Base-by-base conservation (phyloP, 2,329 filamentous ascomycete species). In the Monascus ruber region DNA sequence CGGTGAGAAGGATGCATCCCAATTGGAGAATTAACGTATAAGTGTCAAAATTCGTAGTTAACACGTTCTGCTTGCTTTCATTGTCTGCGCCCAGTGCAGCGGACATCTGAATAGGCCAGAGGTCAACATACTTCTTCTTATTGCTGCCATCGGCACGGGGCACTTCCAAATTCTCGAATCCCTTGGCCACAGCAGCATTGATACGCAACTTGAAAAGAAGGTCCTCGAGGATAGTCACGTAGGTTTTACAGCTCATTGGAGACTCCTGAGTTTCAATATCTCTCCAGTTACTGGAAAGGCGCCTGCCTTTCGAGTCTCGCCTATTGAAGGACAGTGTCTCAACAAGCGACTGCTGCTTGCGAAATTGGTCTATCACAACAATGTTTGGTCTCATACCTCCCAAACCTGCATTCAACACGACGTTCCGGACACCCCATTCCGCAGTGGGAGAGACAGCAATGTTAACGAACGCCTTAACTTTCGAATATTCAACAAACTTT, bases 91-190 rank as follows among this genome's bases (percentile, higher is more conserved):
- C 75, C 28, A 91, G 75, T 51, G 89, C 84, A 1, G 85, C 85
- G 5, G 85, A 89, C 85, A 94, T 94, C 48, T 94, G 87, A 38
- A 94, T 91, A 0, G 86, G 86, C 86, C 86, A 94, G 4, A 94
- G 65, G 53, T 94, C 86, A 44, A 94, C 85, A 52, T 81, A 89
- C 52, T 79, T 84, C 55, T 89, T 89, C 4, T 66, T 68, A 38
- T 80, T 76, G 11, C 58, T 53, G 4, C 71, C 72, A 31, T 77
- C 69, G 1, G 69, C 59, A 17, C 74, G 70, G 0, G 86, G 86
- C 0, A 85, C 74, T 52, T 91, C 83, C 1, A 94, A 66, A 1
- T 76, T 64, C 38, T 85, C 77, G 47, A 93, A 94, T 0, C 85
- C 85, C 54, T 84, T 85, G 0, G 83, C 86, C 31, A 94, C 73